Conservation (phyloP, 2,329 filamentous ascomycete genomes). For the Apiospora aurea region DNA sequence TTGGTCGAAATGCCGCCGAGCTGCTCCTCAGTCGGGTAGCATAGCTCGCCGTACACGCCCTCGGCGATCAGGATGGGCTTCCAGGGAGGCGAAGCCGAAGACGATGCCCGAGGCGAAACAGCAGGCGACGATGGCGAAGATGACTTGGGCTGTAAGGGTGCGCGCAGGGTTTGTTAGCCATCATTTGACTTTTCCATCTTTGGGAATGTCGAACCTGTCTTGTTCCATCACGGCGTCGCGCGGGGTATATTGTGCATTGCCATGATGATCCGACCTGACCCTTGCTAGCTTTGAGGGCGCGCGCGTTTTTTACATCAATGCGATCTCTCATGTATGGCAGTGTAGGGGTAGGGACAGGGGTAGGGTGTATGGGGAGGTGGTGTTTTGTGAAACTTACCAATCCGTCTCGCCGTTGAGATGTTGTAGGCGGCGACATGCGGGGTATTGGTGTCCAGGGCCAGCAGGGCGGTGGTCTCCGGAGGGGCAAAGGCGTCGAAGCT, state of each 20-base stretch:
- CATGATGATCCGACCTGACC: background rate
- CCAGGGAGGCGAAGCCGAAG: constrained; percentile 69
- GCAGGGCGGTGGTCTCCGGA: constrained; percentile 38
- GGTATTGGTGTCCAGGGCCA: constrained; percentile 35
- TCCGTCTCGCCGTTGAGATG: constrained; percentile 37
- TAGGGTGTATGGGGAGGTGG: background rate
- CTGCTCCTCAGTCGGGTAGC: constrained; percentile 52
- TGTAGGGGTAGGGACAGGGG: background rate
- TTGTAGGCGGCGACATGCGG: constrained; percentile 43
- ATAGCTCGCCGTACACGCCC: constrained; percentile 62
- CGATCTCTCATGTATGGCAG: background rate
- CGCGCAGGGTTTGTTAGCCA: background rate
- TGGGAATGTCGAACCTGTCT: constrained; percentile 10
- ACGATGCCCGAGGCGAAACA: constrained; percentile 70
- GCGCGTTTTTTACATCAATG: constrained; percentile 14
- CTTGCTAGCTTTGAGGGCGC: too few relatives aligned
- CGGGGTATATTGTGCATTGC: background rate
- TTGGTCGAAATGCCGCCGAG: constrained; percentile 39
- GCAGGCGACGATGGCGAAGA: constrained; percentile 69
- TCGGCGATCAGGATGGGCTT: constrained; percentile 68
- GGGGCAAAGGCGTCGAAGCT: constrained; percentile 40
- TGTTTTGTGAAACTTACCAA: constrained; percentile 36
- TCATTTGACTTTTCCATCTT: background rate
- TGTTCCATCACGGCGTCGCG: background rate
- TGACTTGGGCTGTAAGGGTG: constrained; percentile 61